phyloP scores from a whole-genome alignment of 768 basidiomycete genomes.

The Hygrophorus pudorinus region DNA sequence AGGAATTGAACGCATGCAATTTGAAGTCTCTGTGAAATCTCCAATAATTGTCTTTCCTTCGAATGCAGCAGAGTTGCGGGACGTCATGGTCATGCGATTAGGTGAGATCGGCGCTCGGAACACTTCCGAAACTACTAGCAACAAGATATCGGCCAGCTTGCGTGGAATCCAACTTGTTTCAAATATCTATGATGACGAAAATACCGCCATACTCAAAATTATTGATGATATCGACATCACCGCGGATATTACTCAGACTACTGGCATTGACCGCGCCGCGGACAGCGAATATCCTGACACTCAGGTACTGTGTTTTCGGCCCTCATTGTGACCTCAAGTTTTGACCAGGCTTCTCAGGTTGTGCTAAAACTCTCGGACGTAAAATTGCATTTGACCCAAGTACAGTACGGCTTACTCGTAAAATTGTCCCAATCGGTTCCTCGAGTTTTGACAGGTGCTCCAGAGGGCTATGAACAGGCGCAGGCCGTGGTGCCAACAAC shows the following conservation, averaged over 20 bases:
- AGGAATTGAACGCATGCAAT: conserved; percentile 92
- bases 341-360: conserved; percentile 35
- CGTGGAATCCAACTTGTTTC: conserved; percentile 80
- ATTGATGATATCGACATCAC: conserved; percentile 82
- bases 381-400: conserved; percentile 72
- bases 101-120: conserved; percentile 87
- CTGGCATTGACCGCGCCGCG: conserved; percentile 39
- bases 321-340: not conserved
- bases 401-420: conserved; percentile 70
- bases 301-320: conserved; percentile 38
- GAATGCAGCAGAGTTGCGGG: conserved; percentile 46
- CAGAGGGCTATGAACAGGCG: conserved; percentile 29
- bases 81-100: conserved; percentile 71
- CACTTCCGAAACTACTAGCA: conserved; percentile 44
- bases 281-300: conserved; percentile 57
- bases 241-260: conserved; percentile 57
- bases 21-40: conserved; percentile 80
- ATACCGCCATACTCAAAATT: conserved; percentile 61
- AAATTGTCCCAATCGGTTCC: conserved; percentile 60
- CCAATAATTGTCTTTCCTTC: conserved; percentile 88
- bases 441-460: conserved; percentile 41
- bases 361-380: conserved; percentile 71
- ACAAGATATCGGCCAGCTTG: conserved; percentile 65
- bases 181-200: conserved; percentile 39
- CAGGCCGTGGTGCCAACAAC: conserved; percentile 15